Evolutionary conservation across 1,284 basidiomycete genomes (phyloP).

Genomic region (Ustilago shanxiensis): DNA sequence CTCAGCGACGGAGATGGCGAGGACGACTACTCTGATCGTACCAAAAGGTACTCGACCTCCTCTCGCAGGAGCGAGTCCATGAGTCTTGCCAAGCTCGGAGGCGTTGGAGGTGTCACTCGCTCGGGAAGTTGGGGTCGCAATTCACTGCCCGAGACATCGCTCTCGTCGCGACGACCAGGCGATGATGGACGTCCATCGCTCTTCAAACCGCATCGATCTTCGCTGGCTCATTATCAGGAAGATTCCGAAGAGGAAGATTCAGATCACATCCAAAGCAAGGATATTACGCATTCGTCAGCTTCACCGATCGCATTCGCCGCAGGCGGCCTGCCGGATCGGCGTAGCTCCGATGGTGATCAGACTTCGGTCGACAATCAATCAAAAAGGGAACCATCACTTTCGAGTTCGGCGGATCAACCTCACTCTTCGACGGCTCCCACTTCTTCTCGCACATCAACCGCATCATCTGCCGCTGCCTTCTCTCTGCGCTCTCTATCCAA

Average conservation of each 20-base stretch:
- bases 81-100: constrained; percentile 59
- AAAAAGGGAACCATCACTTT: constrained; percentile 1
- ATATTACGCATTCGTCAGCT: constrained; percentile 2
- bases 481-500: constrained; percentile 57
- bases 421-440: constrained; percentile 21
- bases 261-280: background rate
- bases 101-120: constrained; percentile 61
- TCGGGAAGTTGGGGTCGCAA: constrained; percentile 60
- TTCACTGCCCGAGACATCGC: constrained; percentile 31
- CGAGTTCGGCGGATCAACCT: constrained; percentile 14
- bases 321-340: constrained; percentile 7
- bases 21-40: constrained; percentile 16
- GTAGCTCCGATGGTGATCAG: constrained; percentile 22
- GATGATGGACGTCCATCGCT: constrained; percentile 23
- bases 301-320: background rate
- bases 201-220: constrained; percentile 32
- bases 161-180: constrained; percentile 13
- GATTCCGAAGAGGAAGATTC: constrained; percentile 32
- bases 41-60: constrained; percentile 22
- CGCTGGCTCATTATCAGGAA: constrained; percentile 27
- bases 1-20: constrained; percentile 22
- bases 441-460: constrained; percentile 50
- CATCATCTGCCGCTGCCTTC: constrained; percentile 56
- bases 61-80: constrained; percentile 42
- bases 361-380: background rate